Base-by-base conservation (phyloP, 768 basidiomycete genomes). In the Cystoderma amianthinum region DNA sequence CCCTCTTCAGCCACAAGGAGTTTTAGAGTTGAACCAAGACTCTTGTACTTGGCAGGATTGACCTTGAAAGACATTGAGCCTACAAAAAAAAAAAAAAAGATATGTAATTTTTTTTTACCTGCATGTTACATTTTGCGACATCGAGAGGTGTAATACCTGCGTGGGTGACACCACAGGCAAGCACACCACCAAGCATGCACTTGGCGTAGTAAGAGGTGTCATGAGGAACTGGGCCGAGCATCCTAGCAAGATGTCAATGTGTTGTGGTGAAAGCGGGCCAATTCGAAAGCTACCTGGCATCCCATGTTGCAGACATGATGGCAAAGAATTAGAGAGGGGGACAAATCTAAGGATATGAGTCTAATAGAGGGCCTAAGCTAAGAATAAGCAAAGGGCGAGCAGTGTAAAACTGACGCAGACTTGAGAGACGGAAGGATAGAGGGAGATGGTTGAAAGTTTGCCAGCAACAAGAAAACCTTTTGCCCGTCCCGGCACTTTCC, bases 51-150 rank as follows among this genome's bases (percentile, higher is more conserved):
- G 43, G 50, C 50, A 13, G 87, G 81, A 71, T 80, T 74, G 48
- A 90, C 87, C 87, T 90, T 39, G 28, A 16, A 18, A 32, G 33
- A 34, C 43, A 40, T 32, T 43, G 35, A 32, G 30, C 10, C 16
- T 21, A 36, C 22, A 10, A 34, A 17, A 6, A 24, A 21, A 42
- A 36, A 28, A 5, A 17, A 19, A 18, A 33, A 22, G 42, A 34
- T 30, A 30, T n/a, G 19, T 20, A 36, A 36, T 32, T 13, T 38
- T 22, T 20, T 58, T 73, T 25, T 30, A 79, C 86, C 82, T 90
- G 87, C 84, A 90, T 90, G 72, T 90, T 90, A 63, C 87, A 89
- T 68, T 90, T 90, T 50, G 84, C 84, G 43, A 90, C 87, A 67
- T 90, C 87, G 45, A 90, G 76, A 24, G 87, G 87, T 10, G 87